Conservation (phyloP, 2,329 filamentous ascomycete species). For the Scorias spongiosa region DNA sequence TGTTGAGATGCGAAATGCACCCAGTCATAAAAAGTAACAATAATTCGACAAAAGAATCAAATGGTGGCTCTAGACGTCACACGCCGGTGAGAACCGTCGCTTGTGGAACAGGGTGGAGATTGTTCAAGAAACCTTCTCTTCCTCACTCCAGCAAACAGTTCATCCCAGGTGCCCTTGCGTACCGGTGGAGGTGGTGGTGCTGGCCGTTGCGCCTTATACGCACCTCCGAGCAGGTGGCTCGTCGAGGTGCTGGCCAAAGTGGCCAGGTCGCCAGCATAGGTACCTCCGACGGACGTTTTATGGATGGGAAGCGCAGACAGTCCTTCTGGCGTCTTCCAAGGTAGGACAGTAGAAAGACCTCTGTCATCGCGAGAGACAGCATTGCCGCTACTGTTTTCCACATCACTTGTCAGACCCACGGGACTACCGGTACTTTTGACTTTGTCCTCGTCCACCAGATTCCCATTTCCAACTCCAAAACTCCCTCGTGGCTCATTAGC, state of each 20-base stretch:
- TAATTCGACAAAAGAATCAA: not conserved
- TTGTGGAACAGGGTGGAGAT: not conserved
- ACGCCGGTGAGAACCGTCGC: not conserved
- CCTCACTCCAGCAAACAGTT: not conserved
- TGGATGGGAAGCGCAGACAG: not conserved
- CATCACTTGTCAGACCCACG: not conserved
- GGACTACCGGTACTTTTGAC: not conserved
- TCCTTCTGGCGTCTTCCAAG: not conserved
- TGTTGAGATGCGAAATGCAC: no score
- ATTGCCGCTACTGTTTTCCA: not conserved
- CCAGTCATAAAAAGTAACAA: no score
- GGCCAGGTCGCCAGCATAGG: not conserved
- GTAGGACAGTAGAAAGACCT: not conserved
- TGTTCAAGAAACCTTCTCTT: not conserved
- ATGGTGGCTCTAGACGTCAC: not conserved
- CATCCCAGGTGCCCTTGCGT: not conserved
- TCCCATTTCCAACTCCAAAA: slow-evolving; percentile 4
- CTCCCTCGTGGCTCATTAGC: slow-evolving; percentile 17
- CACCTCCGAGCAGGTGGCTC: not conserved
- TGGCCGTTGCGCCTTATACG: not conserved
- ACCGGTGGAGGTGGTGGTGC: not conserved
- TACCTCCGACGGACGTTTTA: not conserved
- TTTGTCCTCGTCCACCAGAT: not conserved
- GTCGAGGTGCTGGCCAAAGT: not conserved
- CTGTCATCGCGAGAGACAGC: not conserved